A percentile compares a stretch with the other conserved stretches of the same genome.
Evolutionary conservation across 2,329 filamentous ascomycete genomes (phyloP).

Genomic region (Thielaviopsis musarum): DNA sequence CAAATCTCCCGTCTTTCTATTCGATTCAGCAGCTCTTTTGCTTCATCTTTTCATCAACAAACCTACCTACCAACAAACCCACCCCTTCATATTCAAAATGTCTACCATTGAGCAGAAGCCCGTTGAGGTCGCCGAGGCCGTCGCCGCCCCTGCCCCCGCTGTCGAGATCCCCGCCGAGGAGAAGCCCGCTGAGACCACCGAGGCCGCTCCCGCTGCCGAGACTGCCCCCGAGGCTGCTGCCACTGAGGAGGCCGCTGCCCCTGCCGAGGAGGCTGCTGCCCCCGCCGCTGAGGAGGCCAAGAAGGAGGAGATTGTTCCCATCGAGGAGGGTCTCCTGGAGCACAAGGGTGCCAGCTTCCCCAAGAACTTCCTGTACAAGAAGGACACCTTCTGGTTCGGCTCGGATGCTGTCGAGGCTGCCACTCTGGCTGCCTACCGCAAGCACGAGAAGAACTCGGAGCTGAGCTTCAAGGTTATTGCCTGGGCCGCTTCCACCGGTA

Average conservation of each 20-base stretch:
- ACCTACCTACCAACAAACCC: background rate
- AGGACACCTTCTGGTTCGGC: conserved; percentile 85
- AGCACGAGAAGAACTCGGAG: conserved; percentile 68
- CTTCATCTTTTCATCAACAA: conserved; percentile 13
- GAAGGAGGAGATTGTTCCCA: conserved; percentile 44
- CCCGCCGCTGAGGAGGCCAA: conserved; percentile 21
- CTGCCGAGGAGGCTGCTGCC: conserved; percentile 26
- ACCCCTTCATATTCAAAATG: conserved; percentile 35
- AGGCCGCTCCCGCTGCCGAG: conserved; percentile 23
- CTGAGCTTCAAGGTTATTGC: conserved; percentile 64
- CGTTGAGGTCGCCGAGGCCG: conserved; percentile 33
- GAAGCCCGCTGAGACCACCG: conserved; percentile 21
- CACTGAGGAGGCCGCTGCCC: conserved; percentile 21
- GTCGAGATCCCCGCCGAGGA: conserved; percentile 19
- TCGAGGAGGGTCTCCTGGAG: conserved; percentile 70
- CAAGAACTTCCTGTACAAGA: conserved; percentile 81
- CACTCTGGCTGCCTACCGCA: conserved; percentile 60
- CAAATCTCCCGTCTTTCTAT: conserved; percentile 20
- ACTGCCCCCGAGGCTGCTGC: conserved; percentile 28
- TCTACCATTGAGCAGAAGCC: conserved; percentile 55
- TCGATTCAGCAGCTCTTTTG: conserved; percentile 13
- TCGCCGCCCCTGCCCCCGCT: conserved; percentile 27
- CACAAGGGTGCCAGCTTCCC: conserved; percentile 78
- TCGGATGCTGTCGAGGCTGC: conserved; percentile 57
- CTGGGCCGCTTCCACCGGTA: conserved; percentile 86